phyloP scores from a whole-genome alignment of 2,329 filamentous ascomycete genomes.

The Capronia americana region DNA sequence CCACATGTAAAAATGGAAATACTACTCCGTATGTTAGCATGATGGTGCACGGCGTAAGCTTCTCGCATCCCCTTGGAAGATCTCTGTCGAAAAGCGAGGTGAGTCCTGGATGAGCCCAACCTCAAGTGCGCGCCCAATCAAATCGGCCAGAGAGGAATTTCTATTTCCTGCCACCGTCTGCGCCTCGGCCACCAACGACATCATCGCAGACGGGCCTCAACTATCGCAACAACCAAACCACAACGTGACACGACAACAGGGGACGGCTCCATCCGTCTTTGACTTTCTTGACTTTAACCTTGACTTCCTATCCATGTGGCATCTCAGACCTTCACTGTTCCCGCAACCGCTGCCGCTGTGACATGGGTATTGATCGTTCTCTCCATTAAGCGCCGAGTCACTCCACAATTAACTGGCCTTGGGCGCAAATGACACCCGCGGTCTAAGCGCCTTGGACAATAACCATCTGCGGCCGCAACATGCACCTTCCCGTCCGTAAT shows the following conservation, averaged over 20 bases:
- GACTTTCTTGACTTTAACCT: not conserved
- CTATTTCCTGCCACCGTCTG: conserved; percentile 30
- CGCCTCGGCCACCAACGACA: conserved; percentile 32
- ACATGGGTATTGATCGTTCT: conserved; percentile 18
- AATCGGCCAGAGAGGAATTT: not conserved
- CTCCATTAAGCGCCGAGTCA: conserved; percentile 31
- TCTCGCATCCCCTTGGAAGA: not conserved
- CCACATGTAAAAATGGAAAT: conserved; percentile 1
- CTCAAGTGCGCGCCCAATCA: conserved; percentile 10
- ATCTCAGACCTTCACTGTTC: not conserved
- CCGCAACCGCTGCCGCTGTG: conserved; percentile 16
- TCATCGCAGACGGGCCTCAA: conserved; percentile 22
- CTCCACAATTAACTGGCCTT: conserved; percentile 21
- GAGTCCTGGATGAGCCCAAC: not conserved
- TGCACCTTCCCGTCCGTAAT: conserved; percentile 36
- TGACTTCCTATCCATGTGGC: not conserved
- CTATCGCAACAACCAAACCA: conserved; percentile 12
- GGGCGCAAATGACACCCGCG: conserved; percentile 32
- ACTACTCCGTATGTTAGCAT: not conserved
- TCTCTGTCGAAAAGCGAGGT: not conserved
- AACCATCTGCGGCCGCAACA: conserved; percentile 31
- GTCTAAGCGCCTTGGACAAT: conserved; percentile 34
- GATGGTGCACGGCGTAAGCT: not conserved
- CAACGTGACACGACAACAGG: conserved; percentile 28
- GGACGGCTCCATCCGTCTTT: not conserved